These are phyloP conservation scores for Globisporangium nunn DNA, from an alignment of 352 stramenopile genomes.

Conservation along the genomic window DNA sequence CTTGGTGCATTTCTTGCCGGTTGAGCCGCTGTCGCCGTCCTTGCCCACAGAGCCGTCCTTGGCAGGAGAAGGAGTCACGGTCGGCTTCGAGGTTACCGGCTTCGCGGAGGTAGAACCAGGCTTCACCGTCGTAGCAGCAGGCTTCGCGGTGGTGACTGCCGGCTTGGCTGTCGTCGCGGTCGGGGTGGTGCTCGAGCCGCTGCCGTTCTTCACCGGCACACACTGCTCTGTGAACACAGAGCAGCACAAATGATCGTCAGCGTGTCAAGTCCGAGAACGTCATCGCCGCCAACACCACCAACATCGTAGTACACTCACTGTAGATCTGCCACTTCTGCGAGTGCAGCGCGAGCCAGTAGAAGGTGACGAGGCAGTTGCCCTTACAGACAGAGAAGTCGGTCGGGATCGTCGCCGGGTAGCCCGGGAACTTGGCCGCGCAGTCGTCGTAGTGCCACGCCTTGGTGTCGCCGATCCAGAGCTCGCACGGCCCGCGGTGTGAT, in stretches of 20 bases:
- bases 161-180: not conserved
- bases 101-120: not conserved
- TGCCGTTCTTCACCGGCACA: constrained; percentile 5
- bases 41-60: not conserved
- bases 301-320: constrained; percentile 1
- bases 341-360: constrained; percentile 1
- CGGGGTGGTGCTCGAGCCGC: not conserved
- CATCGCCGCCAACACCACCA: no score
- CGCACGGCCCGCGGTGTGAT: constrained; percentile 28
- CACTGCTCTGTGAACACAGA: constrained; percentile 4
- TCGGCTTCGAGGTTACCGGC: not conserved
- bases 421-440: constrained; percentile 27
- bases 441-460: constrained; percentile 38
- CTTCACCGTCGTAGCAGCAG: no score
- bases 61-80: not conserved
- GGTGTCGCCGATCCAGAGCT: constrained; percentile 41
- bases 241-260: no score
- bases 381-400: constrained; percentile 40
- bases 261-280: no score
- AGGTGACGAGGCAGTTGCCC: constrained; percentile 27
- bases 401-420: constrained; percentile 37
- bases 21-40: not conserved
- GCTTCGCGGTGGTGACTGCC: no score
- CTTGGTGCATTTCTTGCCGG: constrained; percentile 3
- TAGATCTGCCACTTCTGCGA: constrained; percentile 10